A percentile compares a stretch with the other conserved stretches of the same genome.
Evolutionary conservation across 2,329 filamentous ascomycete genomes (phyloP).

Genomic region (Hymenoscyphus scutula): DNA sequence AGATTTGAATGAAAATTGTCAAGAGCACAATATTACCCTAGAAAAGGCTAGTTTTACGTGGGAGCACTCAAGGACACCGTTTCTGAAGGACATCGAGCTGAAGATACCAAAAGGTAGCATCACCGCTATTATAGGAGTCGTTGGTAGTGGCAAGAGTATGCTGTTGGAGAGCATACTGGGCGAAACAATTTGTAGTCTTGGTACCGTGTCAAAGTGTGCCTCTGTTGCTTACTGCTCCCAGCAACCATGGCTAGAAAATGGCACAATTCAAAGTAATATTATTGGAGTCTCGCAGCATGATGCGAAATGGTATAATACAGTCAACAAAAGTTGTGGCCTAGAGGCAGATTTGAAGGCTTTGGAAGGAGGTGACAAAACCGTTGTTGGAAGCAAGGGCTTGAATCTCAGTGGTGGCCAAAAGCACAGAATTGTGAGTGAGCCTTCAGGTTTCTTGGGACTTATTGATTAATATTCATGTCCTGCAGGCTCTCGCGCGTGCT

Average conservation of each 20-base stretch:
- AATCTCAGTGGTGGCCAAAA: conserved; percentile 32
- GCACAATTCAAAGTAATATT: conserved; percentile 41
- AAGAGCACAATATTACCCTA: background rate
- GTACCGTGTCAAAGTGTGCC: conserved; percentile 7
- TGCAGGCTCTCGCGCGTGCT: conserved; percentile 25
- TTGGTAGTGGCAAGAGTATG: conserved; percentile 31
- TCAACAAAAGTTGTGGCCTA: conserved; percentile 23
- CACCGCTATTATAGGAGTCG: conserved; percentile 65
- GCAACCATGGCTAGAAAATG: conserved; percentile 44
- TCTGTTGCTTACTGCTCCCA: conserved; percentile 43
- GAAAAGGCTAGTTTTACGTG: background rate
- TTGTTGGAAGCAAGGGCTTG: conserved; percentile 33
- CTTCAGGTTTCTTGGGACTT: no score
- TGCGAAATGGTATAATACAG: conserved; percentile 27
- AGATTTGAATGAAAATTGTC: background rate
- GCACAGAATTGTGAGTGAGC: conserved; percentile 16
- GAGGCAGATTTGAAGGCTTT: conserved; percentile 23
- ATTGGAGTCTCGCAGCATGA: conserved; percentile 33
- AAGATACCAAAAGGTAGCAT: conserved; percentile 72
- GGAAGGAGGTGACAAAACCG: conserved; percentile 26
- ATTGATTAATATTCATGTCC: background rate
- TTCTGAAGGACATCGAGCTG: conserved; percentile 75
- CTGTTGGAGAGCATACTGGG: conserved; percentile 28
- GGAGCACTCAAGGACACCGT: conserved; percentile 38
- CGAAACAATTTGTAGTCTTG: conserved; percentile 11